A percentile compares a stretch with the other conserved stretches of the same genome.
phyloP scores from a whole-genome alignment of 163 green algal genomes.

The Scenedesmus sp. region DNA sequence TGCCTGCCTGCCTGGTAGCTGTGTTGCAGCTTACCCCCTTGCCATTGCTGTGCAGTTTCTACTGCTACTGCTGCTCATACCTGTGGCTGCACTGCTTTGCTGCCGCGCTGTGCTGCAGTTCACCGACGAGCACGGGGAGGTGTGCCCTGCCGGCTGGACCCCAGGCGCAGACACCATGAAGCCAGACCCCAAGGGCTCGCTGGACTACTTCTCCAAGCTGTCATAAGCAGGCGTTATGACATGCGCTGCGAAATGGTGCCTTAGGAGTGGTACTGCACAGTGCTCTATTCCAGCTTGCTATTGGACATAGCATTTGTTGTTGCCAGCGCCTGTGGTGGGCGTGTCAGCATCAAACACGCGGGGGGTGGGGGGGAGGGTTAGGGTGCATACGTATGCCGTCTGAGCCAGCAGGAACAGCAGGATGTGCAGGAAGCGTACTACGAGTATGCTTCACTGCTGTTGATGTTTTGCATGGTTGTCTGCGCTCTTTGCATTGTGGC shows the following conservation, averaged over 20 bases:
- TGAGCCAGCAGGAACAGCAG: neutral
- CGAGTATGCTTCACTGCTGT: neutral
- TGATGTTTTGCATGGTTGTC: neutral
- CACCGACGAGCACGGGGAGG: constrained; percentile 76
- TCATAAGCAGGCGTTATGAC: neutral
- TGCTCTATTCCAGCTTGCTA: too few relatives aligned
- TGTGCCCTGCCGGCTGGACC: constrained; percentile 93
- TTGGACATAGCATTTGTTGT: neutral
- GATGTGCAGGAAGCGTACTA: neutral
- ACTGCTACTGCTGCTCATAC: neutral
- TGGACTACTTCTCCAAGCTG: constrained; percentile 42
- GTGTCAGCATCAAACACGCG: neutral
- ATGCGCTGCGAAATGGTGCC: neutral
- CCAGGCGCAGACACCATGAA: constrained; percentile 89
- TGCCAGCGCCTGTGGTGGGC: neutral
- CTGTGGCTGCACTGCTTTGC: neutral
- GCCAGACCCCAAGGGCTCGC: constrained; percentile 48
- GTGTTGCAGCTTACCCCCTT: neutral
- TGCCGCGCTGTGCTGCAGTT: constrained; percentile 59
- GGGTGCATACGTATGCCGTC: neutral
- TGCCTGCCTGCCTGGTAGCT: too few relatives aligned
- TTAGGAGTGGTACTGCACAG: neutral
- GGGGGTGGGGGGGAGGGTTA: neutral
- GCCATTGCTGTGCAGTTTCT: constrained; percentile 1
- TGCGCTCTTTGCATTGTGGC: neutral